Conservation (phyloP, 192 early-diverging fungal species). For the Coemansia sp. region DNA sequence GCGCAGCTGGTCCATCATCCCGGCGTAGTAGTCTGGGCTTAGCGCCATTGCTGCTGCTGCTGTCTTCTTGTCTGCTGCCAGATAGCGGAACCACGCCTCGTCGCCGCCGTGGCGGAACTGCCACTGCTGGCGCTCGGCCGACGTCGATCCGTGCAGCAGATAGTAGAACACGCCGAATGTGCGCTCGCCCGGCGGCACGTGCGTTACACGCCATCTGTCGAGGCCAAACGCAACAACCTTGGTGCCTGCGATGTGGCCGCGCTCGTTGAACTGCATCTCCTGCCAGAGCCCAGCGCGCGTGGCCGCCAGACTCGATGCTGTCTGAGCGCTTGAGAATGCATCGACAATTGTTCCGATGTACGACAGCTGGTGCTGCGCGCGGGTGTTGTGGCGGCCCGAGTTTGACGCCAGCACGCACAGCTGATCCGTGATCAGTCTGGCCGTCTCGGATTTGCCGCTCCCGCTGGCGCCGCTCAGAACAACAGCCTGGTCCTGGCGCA, state of each 20-base stretch:
- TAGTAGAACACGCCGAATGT: constrained; percentile 83
- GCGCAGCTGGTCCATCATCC: constrained; percentile 65
- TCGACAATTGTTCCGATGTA: constrained; percentile 73
- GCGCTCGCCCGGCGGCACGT: constrained; percentile 53
- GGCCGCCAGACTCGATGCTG: constrained; percentile 62
- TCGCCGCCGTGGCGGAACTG: constrained; percentile 61
- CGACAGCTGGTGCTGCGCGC: constrained; percentile 67
- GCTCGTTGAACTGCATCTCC: constrained; percentile 88
- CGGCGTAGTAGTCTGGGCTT: constrained; percentile 42
- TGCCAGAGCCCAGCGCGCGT: constrained; percentile 81
- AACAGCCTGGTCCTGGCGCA: constrained; percentile 67
- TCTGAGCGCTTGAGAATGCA: constrained; percentile 76
- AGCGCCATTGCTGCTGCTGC: constrained; percentile 18
- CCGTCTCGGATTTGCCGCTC: constrained; percentile 80
- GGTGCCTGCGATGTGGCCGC: constrained; percentile 79
- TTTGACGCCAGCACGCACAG: constrained; percentile 74
- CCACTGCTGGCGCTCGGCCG: constrained; percentile 69
- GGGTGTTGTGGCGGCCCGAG: constrained; percentile 72
- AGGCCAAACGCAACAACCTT: constrained; percentile 75
- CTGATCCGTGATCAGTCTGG: constrained; percentile 71
- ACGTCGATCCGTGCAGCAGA: constrained; percentile 74
- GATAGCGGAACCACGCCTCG: constrained; percentile 52
- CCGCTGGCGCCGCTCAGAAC: constrained; percentile 81
- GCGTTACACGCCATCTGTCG: constrained; percentile 63
- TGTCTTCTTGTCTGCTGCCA: constrained; percentile 29